Evolutionary conservation across 2,329 filamentous ascomycete species (phyloP), one percentile per base, ranked within the genome.

Genomic region (Cladophialophora immunda): DNA sequence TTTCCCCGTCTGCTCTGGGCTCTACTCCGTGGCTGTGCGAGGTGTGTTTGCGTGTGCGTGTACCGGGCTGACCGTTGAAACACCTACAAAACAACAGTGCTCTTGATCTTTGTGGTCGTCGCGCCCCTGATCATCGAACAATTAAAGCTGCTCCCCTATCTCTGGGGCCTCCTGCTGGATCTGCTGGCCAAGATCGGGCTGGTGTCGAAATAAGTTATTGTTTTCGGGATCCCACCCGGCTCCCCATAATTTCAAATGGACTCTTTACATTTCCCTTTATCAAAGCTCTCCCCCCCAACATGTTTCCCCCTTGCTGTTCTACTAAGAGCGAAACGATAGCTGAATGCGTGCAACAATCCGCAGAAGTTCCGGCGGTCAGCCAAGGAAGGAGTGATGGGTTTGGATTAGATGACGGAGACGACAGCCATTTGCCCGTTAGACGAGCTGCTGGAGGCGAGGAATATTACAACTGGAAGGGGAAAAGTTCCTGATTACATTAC

Each of bases 21-120:
- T n/a, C n/a, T n/a, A n/a, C n/a, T n/a, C n/a, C n/a, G n/a, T n/a
- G n/a, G n/a, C n/a, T n/a, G n/a, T n/a, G n/a, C n/a, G n/a, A n/a
- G n/a, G n/a, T n/a, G n/a, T n/a, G n/a, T n/a, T n/a, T n/a, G n/a
- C n/a, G n/a, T n/a, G n/a, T n/a, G n/a, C n/a, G n/a, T n/a, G n/a
- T n/a, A n/a, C n/a, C n/a, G n/a, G n/a, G n/a, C n/a, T n/a, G n/a
- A 29, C 17, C 22, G 32, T n/a, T n/a, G n/a, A n/a, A n/a, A n/a
- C 19, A 11, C 19, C n/a, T n/a, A n/a, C 36, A 32, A 22, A 15
- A 57, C 19, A 54, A 52, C 67, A 89, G 87, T 85, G 58, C 66
- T 89, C 36, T 82, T 90, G 60, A 83, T 84, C n/a, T 90, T 90
- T 76, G 84, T 89, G 62, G 81, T 90, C 56, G 85, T 85, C 74